Base-by-base conservation (phyloP, 2,329 filamentous ascomycete genomes). In the Penicillium sp. region DNA sequence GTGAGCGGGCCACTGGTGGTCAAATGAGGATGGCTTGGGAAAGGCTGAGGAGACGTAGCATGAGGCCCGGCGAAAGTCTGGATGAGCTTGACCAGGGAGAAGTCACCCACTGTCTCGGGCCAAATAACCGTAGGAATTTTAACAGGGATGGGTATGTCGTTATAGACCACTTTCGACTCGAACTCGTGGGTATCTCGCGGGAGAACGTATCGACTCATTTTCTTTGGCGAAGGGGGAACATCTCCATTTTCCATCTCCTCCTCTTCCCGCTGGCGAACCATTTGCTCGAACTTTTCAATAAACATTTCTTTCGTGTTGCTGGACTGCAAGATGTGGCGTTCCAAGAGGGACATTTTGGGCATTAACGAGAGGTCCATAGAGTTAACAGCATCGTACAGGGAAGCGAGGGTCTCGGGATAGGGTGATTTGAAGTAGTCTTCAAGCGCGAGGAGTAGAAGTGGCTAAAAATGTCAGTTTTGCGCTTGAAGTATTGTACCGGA, bases 381-480 rank as follows among this genome's bases (percentile, higher is more conserved):
- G 73, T 99, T 99, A 61, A 99, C 90, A 1, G 95, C 90, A 65
- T 96, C 85, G 75, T 96, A 99, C 4, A 99, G 82, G 71, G 90
- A 86, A 46, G 91, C 87, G 49, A 99, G 81, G 0, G 95, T 99
- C 73, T 96, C 92, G 4, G 90, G 87, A 33, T 90, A 88, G 0
- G 95, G 95, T 0, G 89, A 87, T 70, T 96, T 95, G 78, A 98
- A 99, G 74, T 99, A 99, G 71, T 98, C 93, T 69, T 99, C 93
- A 52, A 99, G 81, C 0, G 95, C 95, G 44, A 99, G 79, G 37
- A 99, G 81, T 51, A 99, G 82, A 39, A 99, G 82, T 27, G 95
- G 95, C 90, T 93, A 22, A 3, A 8, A 19, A 57, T 37, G 19
- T 29, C 35, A 54, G 65, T 67, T 55, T 67, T 44, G 4, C 21